These are phyloP conservation scores for Lasiosphaeria ovina DNA, from an alignment of 495 filamentous ascomycete species.

Conservation along the genomic window DNA sequence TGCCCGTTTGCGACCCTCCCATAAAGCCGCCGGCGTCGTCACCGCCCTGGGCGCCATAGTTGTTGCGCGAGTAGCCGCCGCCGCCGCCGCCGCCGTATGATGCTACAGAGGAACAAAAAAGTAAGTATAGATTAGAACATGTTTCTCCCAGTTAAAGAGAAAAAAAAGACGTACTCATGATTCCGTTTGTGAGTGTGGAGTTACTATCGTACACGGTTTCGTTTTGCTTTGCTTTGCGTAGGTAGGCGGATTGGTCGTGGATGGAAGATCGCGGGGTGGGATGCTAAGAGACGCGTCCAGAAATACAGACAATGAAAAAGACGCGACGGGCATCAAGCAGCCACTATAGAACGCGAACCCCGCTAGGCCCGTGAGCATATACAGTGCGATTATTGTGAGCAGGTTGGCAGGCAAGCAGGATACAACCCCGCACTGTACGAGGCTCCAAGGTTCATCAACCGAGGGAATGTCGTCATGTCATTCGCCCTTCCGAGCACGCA, in stretches of 20 bases:
- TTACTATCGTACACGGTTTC: background rate
- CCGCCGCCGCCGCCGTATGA: constrained; percentile 31
- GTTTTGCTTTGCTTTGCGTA: background rate
- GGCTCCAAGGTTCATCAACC: too few species aligned
- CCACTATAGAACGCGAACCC: constrained; percentile 24
- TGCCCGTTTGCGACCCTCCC: constrained; percentile 44
- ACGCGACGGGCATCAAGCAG: constrained; percentile 13
- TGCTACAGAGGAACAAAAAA: constrained; percentile 20
- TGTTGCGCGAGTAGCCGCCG: constrained; percentile 35
- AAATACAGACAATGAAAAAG: background rate
- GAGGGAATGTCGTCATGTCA: too few species aligned
- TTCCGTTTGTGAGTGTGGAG: background rate
- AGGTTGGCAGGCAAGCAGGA: too few species aligned
- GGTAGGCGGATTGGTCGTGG: constrained; percentile 3
- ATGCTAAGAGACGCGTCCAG: constrained; percentile 13
- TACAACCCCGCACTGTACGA: too few species aligned
- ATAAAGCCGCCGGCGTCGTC: constrained; percentile 48
- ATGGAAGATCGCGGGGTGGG: constrained; percentile 13
- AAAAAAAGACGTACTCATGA: constrained; percentile 14
- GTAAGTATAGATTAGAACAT: background rate
- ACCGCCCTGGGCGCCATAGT: constrained; percentile 39
- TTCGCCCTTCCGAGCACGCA: too few species aligned
- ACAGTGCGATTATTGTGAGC: background rate
- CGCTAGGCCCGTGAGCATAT: constrained; percentile 4
- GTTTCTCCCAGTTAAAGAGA: background rate